Evolutionary conservation across 2,329 filamentous ascomycete species (phyloP), one percentile per base, ranked within the genome.

Genomic region (Apiospora koreana): DNA sequence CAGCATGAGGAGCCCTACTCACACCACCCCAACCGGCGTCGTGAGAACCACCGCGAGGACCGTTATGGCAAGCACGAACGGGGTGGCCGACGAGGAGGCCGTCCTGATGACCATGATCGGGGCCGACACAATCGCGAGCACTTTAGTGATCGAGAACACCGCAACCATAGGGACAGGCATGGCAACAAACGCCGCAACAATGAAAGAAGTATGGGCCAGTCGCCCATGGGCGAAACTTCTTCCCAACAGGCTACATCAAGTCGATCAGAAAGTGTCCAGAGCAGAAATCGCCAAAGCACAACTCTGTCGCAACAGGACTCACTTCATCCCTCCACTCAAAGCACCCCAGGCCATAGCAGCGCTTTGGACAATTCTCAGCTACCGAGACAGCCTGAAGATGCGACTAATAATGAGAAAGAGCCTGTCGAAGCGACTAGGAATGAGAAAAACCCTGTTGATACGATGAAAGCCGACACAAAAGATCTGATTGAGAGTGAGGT

Each of bases 31-130:
- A 46, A 68, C 16, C 50, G 42, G 6, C 21, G 58, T 18, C 48
- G 28, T 23, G 68, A 67, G 7, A 25, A 28, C n/a, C 35, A 64
- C 12, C 48, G 65, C 12, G 68, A 69, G 5, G 69, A 69, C 3
- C 67, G 68, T 23, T 18, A 69, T 16, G 31, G 38, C 6, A 67
- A 68, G 41, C 48, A 67, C n/a, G 66, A 54, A 54, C 69, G 70
- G 35, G 65, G 41, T 28, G 70, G 65, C 7, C 70, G 67, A 6
- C 28, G 64, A 16, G 46, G 67, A 14, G 68, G 46, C 23, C 68
- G 46, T 7, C 28, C 58, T 3, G 23, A 46, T 21, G 68, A 69
- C 31, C 16, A n/a, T 25, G 64, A 66, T 14, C 42, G 23, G 38
- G 68, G 65, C 1, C 58, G 69, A 12, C 54, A 35, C 12, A 65